Evolutionary conservation across 441 rosid genomes (phyloP), one percentile per base, ranked within the genome.

Genomic region (Gossypium schwendimanii): DNA sequence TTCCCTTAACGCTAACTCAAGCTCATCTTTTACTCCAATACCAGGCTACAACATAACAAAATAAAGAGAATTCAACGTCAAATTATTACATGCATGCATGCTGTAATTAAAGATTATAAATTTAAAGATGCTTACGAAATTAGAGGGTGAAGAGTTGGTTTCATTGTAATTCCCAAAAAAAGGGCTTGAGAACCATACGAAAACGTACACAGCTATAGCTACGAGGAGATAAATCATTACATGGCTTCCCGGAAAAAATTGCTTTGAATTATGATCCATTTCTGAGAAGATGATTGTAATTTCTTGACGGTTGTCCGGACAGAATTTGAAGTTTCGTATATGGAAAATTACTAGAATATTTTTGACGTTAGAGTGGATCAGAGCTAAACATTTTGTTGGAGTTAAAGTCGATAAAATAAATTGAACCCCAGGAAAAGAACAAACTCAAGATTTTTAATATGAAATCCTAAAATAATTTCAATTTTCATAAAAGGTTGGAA

Each of bases 1-100:
- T 60, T 26, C 26, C 0, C 76, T 78, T 73, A 84, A 55, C 31
- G 74, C 83, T 50, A 18, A 59, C 17, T 72, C 84, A 0, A 86
- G 84, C 33, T 26, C 78, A 14, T 81, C 83, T 36, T 36, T 7
- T 36, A 7, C 41, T 36, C 41, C 41, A 36, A 36, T 7, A 7
- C 41, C 41, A 6, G 41, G 9, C 41, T 36, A 36, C 10, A 36
- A 36, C 41, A 7, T 36, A 36, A 36, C 41, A 36, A 36, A 36
- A 36, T 8, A 36, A 36, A 7, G 41, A 36, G 41, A 36, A 36
- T 36, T 36, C 41, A 36, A 36, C 41, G 41, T 6, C 41, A 36
- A 36, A 36, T 36, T 36, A 36, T 7, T 7, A 36, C 10, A 36
- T 36, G 41, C 50, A 45, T 45, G 50, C 50, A 11, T 45, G 12